These are phyloP conservation scores for Leptographium wingfieldii DNA, from an alignment of 2,329 filamentous ascomycete species.

Conservation along the genomic window DNA sequence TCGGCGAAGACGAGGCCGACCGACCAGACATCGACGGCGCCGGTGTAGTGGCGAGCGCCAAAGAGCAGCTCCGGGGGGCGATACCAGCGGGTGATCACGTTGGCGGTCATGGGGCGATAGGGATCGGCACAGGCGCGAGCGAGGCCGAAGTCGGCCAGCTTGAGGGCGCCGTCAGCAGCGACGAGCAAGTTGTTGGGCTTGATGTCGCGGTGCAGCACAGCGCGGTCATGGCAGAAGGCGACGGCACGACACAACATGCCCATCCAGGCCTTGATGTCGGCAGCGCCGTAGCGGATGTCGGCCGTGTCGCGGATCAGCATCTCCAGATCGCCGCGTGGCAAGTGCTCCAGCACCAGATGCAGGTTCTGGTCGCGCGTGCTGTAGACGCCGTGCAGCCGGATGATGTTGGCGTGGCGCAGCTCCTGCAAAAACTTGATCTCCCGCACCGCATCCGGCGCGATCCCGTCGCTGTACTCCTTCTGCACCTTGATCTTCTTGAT, in stretches of 20 bases:
- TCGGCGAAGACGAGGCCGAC: conserved; percentile 90
- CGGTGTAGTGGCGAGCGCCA: conserved; percentile 77
- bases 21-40: conserved; percentile 88
- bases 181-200: conserved; percentile 98
- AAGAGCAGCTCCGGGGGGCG: conserved; percentile 88
- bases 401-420: conserved; percentile 89
- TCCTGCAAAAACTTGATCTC: conserved; percentile 95
- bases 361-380: conserved; percentile 93
- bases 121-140: conserved; percentile 84
- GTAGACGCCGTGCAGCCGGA: conserved; percentile 84
- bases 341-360: conserved; percentile 86
- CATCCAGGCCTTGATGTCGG: conserved; percentile 98
- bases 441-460: conserved; percentile 87
- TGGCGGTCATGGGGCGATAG: conserved; percentile 75
- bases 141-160: conserved; percentile 95
- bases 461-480: conserved; percentile 77
- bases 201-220: conserved; percentile 90
- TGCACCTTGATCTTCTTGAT: conserved; percentile 90
- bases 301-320: conserved; percentile 81
- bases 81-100: conserved; percentile 97
- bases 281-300: conserved; percentile 65
- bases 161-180: conserved; percentile 82
- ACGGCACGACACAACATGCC: conserved; percentile 87
- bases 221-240: conserved; percentile 95
- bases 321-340: conserved; percentile 88